Conservation (phyloP, 164 flowering plant species). For the Protea cynaroides region DNA sequence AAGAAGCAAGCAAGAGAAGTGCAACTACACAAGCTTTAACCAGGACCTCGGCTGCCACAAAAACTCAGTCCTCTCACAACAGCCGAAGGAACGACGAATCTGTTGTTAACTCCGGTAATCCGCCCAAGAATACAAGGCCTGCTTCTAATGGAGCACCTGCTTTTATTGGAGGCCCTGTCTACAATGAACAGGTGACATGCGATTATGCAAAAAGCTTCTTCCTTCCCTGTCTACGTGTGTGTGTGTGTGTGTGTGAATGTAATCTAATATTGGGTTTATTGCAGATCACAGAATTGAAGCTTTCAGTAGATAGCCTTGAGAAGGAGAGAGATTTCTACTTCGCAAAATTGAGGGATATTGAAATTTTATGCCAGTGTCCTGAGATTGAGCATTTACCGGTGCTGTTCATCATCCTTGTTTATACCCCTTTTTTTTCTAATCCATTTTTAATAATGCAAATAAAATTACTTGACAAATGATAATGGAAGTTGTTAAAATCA, state of each 20-base stretch:
- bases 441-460: not conserved
- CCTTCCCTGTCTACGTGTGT: too few relatives aligned
- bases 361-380: constrained; percentile 81
- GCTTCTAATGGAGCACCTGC: constrained; percentile 44
- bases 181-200: constrained; percentile 63
- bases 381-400: constrained; percentile 66
- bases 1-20: constrained; percentile 56
- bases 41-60: constrained; percentile 48
- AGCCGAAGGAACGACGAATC: constrained; percentile 44
- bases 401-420: constrained; percentile 8
- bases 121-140: constrained; percentile 54
- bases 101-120: constrained; percentile 27
- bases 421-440: not conserved
- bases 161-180: constrained; percentile 45
- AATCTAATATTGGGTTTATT: constrained; percentile 6
- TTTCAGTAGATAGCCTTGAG: constrained; percentile 86
- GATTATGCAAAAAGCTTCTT: not conserved
- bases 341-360: constrained; percentile 83
- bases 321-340: constrained; percentile 98
- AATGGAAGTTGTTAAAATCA: not conserved
- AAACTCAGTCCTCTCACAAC: constrained; percentile 39
- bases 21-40: constrained; percentile 42
- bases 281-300: constrained; percentile 94
- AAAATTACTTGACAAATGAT: not conserved
- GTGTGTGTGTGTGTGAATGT: too few relatives aligned